Evolutionary conservation across 305 asterid species (phyloP).

Genomic region (Fraxinus sp.): DNA sequence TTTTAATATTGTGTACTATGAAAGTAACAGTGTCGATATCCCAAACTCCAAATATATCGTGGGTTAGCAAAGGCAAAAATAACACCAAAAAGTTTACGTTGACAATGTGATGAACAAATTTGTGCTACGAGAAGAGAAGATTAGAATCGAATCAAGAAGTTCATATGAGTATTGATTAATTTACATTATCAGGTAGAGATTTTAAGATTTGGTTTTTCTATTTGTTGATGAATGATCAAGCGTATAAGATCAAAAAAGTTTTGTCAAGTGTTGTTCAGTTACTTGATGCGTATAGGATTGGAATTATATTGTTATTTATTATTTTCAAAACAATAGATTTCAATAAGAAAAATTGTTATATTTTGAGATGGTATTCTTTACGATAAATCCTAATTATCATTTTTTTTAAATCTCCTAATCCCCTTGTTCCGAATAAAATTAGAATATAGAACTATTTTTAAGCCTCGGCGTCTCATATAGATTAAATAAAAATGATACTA

Average conservation of each 20-base stretch:
- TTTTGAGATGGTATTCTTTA: too few species aligned
- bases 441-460: too few species aligned
- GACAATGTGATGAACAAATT: background rate
- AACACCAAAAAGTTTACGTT: too few species aligned
- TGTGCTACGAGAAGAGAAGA: background rate
- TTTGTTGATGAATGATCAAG: background rate
- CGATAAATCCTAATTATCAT: too few species aligned
- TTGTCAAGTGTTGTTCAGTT: background rate
- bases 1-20: too few species aligned
- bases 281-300: too few species aligned
- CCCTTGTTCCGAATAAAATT: background rate
- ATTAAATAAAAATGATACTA: too few species aligned
- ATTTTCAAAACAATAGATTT: too few species aligned
- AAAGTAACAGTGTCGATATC: background rate
- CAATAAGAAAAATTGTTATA: background rate
- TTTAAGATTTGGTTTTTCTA: background rate
- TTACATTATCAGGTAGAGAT: background rate
- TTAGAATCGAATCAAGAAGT: background rate
- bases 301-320: too few species aligned
- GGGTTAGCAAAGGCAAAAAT: background rate
- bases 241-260: too few species aligned
- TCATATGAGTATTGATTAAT: too few species aligned
- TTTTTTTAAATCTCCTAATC: too few species aligned
- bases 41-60: background rate
- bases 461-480: background rate